A percentile compares a stretch with the other conserved stretches of the same genome.
These are phyloP conservation scores for Populus tremula DNA, from an alignment of 345 rosid species.

Conservation along the genomic window DNA sequence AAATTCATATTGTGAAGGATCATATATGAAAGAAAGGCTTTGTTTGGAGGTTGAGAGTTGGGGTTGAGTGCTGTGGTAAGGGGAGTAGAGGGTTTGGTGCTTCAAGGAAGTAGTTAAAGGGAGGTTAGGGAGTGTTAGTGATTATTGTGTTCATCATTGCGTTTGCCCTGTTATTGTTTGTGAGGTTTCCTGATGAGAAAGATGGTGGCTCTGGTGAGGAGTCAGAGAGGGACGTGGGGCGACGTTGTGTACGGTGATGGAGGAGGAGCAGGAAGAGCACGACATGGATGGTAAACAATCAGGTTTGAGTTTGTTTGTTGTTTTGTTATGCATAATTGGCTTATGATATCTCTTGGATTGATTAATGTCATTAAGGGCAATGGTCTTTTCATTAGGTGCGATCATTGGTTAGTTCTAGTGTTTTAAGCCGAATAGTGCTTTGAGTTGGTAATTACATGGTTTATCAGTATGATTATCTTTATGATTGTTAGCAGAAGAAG, in stretches of 20 bases:
- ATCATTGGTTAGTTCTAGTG: not conserved
- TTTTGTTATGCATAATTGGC: not conserved
- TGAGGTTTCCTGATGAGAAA: slow-evolving; percentile 69
- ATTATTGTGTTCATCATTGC: slow-evolving; percentile 88
- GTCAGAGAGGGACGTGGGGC: not conserved
- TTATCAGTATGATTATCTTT: not conserved
- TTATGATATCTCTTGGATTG: not conserved
- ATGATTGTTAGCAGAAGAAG: not conserved
- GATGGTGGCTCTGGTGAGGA: slow-evolving; percentile 23
- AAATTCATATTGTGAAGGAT: slow-evolving; percentile 88
- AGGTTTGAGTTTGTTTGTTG: slow-evolving; percentile 29
- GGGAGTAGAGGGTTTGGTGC: slow-evolving; percentile 92
- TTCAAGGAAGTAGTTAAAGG: slow-evolving; percentile 56
- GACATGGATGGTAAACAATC: slow-evolving; percentile 49
- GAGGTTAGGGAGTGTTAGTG: slow-evolving; percentile 85
- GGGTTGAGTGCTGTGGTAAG: slow-evolving; percentile 73
- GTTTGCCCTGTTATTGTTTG: slow-evolving; percentile 89
- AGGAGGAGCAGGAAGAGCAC: slow-evolving; percentile 51
- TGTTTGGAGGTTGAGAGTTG: slow-evolving; percentile 79
- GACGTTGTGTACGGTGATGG: slow-evolving; percentile 58
- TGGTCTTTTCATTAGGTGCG: not conserved
- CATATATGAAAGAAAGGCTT: slow-evolving; percentile 93
- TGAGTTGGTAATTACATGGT: no score
- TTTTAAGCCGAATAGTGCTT: not conserved
- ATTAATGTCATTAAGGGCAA: not conserved